phyloP scores from a whole-genome alignment of 2,329 filamentous ascomycete species.

The Cladosporium oxysporum region DNA sequence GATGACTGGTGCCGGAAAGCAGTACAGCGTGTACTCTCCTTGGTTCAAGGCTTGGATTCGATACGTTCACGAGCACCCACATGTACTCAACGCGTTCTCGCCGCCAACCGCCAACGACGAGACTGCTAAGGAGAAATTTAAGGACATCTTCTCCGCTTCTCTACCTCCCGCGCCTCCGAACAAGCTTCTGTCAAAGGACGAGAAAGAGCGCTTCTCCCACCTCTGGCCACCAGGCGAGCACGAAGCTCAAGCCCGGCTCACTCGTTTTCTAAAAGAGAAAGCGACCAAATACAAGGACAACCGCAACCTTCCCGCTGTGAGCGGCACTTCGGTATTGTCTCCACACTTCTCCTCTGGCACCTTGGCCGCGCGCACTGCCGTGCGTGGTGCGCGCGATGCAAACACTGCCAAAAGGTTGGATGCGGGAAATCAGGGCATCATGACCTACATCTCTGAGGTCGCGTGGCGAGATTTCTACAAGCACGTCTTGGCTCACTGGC shows the following conservation, averaged over 20 bases:
- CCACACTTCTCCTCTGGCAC: constrained; percentile 72
- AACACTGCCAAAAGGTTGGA: constrained; percentile 67
- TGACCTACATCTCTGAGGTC: constrained; percentile 77
- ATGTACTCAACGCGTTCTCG: constrained; percentile 64
- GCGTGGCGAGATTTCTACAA: constrained; percentile 90
- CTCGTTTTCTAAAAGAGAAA: constrained; percentile 67
- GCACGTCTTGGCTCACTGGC: constrained; percentile 82
- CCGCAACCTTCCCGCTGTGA: constrained; percentile 66
- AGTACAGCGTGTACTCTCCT: constrained; percentile 81
- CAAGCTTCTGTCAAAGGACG: constrained; percentile 62
- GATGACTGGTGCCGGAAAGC: constrained; percentile 67
- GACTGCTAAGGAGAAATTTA: constrained; percentile 50
- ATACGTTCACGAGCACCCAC: constrained; percentile 68
- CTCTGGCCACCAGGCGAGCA: constrained; percentile 77
- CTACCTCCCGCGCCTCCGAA: constrained; percentile 65
- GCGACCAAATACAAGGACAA: constrained; percentile 62
- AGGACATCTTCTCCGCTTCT: constrained; percentile 58
- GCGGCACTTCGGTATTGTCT: constrained; percentile 68
- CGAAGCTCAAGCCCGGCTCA: constrained; percentile 65
- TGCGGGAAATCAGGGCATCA: constrained; percentile 64
- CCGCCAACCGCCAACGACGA: constrained; percentile 59
- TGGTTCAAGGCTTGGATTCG: constrained; percentile 79
- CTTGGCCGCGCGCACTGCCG: constrained; percentile 66
- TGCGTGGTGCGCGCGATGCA: constrained; percentile 61
- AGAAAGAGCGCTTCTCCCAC: constrained; percentile 57